Conservation (phyloP, 257 asterid genomes). For the Misopates orontium region DNA sequence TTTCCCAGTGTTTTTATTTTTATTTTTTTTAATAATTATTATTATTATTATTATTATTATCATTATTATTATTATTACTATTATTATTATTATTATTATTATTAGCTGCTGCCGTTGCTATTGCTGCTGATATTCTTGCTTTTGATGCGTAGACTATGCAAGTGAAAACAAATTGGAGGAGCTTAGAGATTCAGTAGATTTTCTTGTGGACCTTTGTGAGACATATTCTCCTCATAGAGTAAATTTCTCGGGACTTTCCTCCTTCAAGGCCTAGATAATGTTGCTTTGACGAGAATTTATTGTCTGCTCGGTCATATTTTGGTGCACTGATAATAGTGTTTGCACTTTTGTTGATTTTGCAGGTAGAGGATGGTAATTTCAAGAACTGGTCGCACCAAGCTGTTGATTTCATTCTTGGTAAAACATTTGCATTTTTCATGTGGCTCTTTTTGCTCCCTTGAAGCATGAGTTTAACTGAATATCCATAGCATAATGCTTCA, state of each 20-base stretch:
- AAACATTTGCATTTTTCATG: not conserved
- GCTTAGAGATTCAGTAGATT: constrained; percentile 80
- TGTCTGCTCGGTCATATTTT: not conserved
- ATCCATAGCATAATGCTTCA: not conserved
- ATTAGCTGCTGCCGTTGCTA: no score
- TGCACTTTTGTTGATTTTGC: constrained; percentile 30
- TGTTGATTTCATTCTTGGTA: constrained; percentile 85
- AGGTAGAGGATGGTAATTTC: constrained; percentile 64
- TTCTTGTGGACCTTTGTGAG: constrained; percentile 89
- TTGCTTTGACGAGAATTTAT: constrained; percentile 20
- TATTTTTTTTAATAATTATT: no score
- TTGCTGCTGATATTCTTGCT: not conserved
- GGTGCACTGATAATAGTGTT: not conserved
- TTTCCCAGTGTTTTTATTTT: no score
- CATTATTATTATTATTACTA: no score
- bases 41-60: no score
- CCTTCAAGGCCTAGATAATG: constrained; percentile 18
- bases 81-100: no score
- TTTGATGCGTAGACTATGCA: constrained; percentile 42
- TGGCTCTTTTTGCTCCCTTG: not conserved
- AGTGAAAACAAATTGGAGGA: constrained; percentile 58
- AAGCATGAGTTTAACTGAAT: not conserved
- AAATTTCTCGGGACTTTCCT: constrained; percentile 35
- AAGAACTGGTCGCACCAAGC: constrained; percentile 92
- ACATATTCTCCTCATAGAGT: constrained; percentile 51